phyloP scores from a whole-genome alignment of 805 yeast species.

The Ogataea siamensis region DNA sequence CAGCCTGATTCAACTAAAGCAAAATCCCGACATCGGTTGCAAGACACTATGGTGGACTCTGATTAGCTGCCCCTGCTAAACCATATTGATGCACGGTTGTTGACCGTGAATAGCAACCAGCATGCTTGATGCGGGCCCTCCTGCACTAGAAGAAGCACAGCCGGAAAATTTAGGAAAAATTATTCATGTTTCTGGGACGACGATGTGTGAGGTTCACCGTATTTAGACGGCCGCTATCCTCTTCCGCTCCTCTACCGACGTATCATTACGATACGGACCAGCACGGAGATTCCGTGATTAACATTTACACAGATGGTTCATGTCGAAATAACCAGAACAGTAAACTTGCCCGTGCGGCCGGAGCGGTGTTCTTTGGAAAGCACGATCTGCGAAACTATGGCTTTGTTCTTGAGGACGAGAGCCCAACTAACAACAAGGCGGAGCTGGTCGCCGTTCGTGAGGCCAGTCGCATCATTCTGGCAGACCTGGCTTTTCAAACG shows the following conservation, averaged over 20 bases:
- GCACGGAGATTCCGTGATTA: constrained; percentile 1
- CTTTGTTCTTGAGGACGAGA: constrained; percentile 44
- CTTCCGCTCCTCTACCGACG: not conserved
- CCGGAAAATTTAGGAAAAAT: not conserved
- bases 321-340: constrained; percentile 55
- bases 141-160: too few relatives aligned
- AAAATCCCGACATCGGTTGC: too few relatives aligned
- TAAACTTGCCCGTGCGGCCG: constrained; percentile 51
- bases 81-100: too few relatives aligned
- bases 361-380: constrained; percentile 70
- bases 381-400: constrained; percentile 53
- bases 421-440: constrained; percentile 77
- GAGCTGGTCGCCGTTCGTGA: constrained; percentile 66
- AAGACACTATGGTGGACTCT: too few relatives aligned
- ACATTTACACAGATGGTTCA: constrained; percentile 79
- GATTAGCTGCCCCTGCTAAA: too few relatives aligned
- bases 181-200: not conserved
- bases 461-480: constrained; percentile 47
- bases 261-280: not conserved
- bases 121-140: too few relatives aligned
- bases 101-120: too few relatives aligned
- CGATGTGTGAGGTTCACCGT: not conserved
- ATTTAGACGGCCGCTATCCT: not conserved
- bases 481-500: constrained; percentile 31
- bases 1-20: too few relatives aligned